Base-by-base conservation (phyloP, 192 early-diverging fungal species). In the Rhizophagus clarus region DNA sequence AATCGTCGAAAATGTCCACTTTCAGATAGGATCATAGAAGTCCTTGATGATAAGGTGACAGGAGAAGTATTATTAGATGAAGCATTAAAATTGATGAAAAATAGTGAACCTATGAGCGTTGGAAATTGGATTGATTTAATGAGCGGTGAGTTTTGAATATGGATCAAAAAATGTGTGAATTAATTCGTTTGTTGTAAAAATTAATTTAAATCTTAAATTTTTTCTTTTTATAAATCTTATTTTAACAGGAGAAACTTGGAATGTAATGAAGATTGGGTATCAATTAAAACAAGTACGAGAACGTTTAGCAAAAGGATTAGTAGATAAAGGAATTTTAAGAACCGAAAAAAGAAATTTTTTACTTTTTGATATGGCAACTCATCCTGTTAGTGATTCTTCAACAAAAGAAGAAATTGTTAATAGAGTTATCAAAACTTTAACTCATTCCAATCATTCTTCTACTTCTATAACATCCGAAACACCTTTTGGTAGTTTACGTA, bases 201-300 rank as follows among this genome's bases (percentile, higher is more conserved):
- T 11, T 26, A n/a, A 8, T 20, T 47, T 62, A 28, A 63, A 12
- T 17, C 37, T 67, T 2, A 68, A 47, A 32, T 81, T 17, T 11
- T 20, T 29, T 37, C 2, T n/a, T 70, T 49, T 45, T 42, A n/a
- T n/a, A 14, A 15, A 47, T 82, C 15, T 56, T n/a, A 76, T 15
- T 45, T 63, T 80, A 49, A 0, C 70, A 95, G 96, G 97, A 64
- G 97, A 99, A 90, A 99, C 97, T 10, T 99, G 97, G 97, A 98
- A 98, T 85, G 90, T 99, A 32, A 90, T 95, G 86, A 98, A 97
- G 83, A 96, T 97, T 82, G 95, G 95, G 42, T 98, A 95, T 83
- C 97, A 99, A 87, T 88, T 99, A 49, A 98, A 98, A 84, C 96
- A 99, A 88, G 97, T 99, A 10, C 91, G 97, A 17, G 97, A 99